Evolutionary conservation across 176 grass and related monocot species (phyloP).

Genomic region (Dendrocalamus sinicus): DNA sequence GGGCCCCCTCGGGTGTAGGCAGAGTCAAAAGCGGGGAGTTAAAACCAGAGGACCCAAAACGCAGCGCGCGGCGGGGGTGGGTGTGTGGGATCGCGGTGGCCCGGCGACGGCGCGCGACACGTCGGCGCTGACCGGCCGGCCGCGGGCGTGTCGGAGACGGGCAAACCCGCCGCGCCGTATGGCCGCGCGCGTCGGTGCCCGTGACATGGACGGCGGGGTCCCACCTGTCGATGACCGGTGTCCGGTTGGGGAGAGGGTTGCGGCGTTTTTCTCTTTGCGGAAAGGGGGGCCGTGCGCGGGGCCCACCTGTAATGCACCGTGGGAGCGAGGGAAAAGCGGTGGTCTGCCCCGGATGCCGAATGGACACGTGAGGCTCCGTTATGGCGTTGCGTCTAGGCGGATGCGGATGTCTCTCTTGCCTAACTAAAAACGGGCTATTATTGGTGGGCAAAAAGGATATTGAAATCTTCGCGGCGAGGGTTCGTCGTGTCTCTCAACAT

Average conservation of each 20-base stretch:
- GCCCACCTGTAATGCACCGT: not conserved
- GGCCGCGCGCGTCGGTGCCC: not conserved
- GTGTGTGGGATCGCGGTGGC: not conserved
- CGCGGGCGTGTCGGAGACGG: not conserved
- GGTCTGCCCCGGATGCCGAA: not conserved
- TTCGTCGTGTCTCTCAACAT: conserved; percentile 23
- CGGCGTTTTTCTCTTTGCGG: not conserved
- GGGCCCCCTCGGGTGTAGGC: conserved; percentile 21
- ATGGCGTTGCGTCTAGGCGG: conserved; percentile 37
- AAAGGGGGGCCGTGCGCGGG: not conserved
- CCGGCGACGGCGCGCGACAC: not conserved
- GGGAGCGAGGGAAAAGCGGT: not conserved
- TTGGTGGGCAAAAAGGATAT: not conserved
- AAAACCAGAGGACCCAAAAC: not conserved
- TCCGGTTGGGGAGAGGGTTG: not conserved
- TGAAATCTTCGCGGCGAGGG: not conserved
- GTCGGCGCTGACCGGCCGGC: not conserved
- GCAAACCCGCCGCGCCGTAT: not conserved
- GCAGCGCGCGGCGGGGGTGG: not conserved
- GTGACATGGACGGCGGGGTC: not conserved
- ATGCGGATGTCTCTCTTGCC: conserved; percentile 21
- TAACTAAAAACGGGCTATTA: conserved; percentile 18
- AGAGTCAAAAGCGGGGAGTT: conserved; percentile 44
- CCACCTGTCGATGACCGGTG: conserved; percentile 30
- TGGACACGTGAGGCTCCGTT: conserved; percentile 1